Conservation (phyloP, 2,329 filamentous ascomycete genomes). For the Arthrobotrys sinensis region DNA sequence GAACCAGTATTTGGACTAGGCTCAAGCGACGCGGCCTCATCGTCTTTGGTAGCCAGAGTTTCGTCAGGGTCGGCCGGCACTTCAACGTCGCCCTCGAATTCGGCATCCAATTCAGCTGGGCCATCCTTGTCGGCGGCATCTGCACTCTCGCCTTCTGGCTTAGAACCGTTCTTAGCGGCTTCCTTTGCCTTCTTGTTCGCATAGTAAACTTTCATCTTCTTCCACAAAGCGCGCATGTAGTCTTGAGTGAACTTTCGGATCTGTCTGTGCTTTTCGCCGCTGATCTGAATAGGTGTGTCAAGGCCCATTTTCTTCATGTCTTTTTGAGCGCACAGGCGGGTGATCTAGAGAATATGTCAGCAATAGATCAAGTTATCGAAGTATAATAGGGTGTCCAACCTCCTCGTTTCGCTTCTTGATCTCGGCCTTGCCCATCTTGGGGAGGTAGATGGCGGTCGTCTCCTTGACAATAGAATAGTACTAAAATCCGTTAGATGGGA, state of each 20-base stretch:
- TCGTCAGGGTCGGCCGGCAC: slow-evolving; percentile 12
- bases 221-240: slow-evolving; percentile 54
- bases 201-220: slow-evolving; percentile 58
- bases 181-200: slow-evolving; percentile 43
- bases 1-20: slow-evolving; percentile 43
- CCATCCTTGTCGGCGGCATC: slow-evolving; percentile 19
- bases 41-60: slow-evolving; percentile 3
- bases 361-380: neutral
- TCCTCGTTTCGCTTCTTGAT: slow-evolving; percentile 59
- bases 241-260: slow-evolving; percentile 51
- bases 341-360: slow-evolving; percentile 43
- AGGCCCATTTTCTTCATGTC: slow-evolving; percentile 55
- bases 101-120: slow-evolving; percentile 20
- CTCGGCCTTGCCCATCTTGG: slow-evolving; percentile 55
- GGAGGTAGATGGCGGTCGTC: slow-evolving; percentile 51
- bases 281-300: slow-evolving; percentile 30
- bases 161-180: slow-evolving; percentile 25
- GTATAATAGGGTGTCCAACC: slow-evolving; percentile 12
- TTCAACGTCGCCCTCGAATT: slow-evolving; percentile 13
- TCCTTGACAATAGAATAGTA: slow-evolving; percentile 61
- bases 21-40: slow-evolving; percentile 33
- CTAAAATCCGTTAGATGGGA: slow-evolving; percentile 26
- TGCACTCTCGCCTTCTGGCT: slow-evolving; percentile 21
- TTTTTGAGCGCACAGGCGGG: slow-evolving; percentile 52
- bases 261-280: slow-evolving; percentile 44